Percentiles rank a stretch among this genome's conserved stretches.
phyloP scores from a whole-genome alignment of 192 early-diverging fungal genomes.

The Coemansia sp. region DNA sequence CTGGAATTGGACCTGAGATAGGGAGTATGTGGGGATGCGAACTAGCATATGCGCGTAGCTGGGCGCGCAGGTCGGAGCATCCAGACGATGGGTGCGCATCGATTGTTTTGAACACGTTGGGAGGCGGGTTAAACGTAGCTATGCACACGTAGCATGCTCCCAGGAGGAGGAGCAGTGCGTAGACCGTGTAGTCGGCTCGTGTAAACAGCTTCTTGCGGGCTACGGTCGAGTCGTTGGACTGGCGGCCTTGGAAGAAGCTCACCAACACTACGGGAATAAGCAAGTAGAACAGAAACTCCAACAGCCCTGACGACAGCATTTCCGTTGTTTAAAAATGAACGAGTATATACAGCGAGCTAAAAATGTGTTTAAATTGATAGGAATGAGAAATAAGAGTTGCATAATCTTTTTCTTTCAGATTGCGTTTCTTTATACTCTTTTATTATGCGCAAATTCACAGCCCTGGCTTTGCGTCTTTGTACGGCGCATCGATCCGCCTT shows the following conservation, averaged over 20 bases:
- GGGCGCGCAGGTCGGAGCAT: slow-evolving; percentile 25
- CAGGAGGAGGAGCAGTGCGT: slow-evolving; percentile 16
- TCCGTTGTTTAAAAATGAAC: background rate
- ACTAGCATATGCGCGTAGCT: slow-evolving; percentile 11
- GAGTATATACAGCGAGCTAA: background rate
- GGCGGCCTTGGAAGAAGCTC: slow-evolving; percentile 26
- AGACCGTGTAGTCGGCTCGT: slow-evolving; percentile 23
- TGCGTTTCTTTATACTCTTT: background rate
- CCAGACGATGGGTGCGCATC: slow-evolving; percentile 11
- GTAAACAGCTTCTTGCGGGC: slow-evolving; percentile 19
- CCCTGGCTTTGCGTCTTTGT: background rate
- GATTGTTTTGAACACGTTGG: slow-evolving; percentile 40
- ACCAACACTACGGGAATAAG: slow-evolving; percentile 35
- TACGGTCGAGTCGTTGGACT: slow-evolving; percentile 17
- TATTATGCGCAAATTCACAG: background rate
- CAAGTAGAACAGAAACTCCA: slow-evolving; percentile 41
- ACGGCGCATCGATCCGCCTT: background rate
- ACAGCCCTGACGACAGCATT: slow-evolving; percentile 36
- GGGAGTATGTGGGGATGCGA: slow-evolving; percentile 20
- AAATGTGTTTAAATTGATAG: background rate
- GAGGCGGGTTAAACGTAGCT: slow-evolving; percentile 16
- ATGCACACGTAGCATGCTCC: slow-evolving; percentile 20
- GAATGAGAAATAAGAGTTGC: background rate
- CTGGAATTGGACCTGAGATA: slow-evolving; percentile 12
- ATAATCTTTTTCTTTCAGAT: background rate